Base-by-base conservation (phyloP, 345 rosid species). In the Populus alba region DNA sequence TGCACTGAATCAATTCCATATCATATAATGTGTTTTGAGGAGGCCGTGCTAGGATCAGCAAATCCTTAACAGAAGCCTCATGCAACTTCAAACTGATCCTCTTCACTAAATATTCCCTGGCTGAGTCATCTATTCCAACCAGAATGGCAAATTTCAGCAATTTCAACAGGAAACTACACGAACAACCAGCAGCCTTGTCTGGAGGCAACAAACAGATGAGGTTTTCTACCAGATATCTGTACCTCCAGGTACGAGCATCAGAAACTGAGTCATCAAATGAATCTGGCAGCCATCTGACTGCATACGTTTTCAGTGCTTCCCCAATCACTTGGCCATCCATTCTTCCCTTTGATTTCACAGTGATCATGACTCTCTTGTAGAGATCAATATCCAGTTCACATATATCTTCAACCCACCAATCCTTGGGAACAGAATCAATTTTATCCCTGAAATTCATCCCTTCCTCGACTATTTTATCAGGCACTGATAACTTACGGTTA, bases 331-430 rank as follows among this genome's bases (percentile, higher is more conserved):
- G 68, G 29, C 88, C 83, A 57, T 90, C 92, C 92, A 93, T 92
- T 78, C 92, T 88, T 55, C 94, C 98, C 81, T 93, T 95, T 0
- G 92, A 90, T 70, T 87, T 95, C 61, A 92, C 89, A 78, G 87
- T 78, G 65, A 79, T 45, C 77, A 95, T 87, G 25, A 93, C 91
- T 79, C 85, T 83, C 83, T 93, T 89, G 75, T 88, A 95, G 75
- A 91, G 85, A 86, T 88, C 91, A 75, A 93, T 86, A 72, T 93
- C 97, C 10, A 95, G 89, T 77, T 92, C 99, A 63, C 92, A 91
- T 25, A 91, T 76, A 86, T 93, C 99, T 91, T 95, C 99, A 3
- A 92, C 94, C 99, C 99, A 95, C 99, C 98, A 95, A 83, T 95
- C 99, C 77, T 84, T 87, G 0, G 99, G 98, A 81, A 94, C 88